These are phyloP conservation scores for Escallonia rubra DNA, from an alignment of 129 eudicot species.

Conservation along the genomic window DNA sequence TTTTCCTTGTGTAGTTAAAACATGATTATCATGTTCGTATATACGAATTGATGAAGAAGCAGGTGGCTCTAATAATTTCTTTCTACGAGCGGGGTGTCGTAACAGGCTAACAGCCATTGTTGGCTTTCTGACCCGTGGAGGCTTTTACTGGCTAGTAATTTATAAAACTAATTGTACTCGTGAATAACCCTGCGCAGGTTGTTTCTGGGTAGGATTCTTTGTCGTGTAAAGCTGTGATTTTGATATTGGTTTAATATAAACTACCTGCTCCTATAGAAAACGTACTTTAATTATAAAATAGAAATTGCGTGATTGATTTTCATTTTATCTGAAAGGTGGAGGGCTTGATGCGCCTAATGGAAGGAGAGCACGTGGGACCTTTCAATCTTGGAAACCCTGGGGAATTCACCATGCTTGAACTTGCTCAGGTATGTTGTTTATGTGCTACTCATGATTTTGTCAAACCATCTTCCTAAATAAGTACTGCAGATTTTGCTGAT, in stretches of 20 bases:
- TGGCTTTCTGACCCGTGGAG: too few relatives aligned
- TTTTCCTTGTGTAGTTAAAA: too few relatives aligned
- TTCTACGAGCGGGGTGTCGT: too few relatives aligned
- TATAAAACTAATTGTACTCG: too few relatives aligned
- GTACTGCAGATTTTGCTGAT: not conserved
- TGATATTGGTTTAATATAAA: too few relatives aligned
- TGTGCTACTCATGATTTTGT: not conserved
- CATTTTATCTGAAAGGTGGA: slow-evolving; percentile 52
- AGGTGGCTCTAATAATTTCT: too few relatives aligned
- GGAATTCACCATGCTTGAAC: slow-evolving; percentile 98
- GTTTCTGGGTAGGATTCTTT: not conserved
- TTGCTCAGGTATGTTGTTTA: slow-evolving; percentile 63
- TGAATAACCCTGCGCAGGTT: not conserved
- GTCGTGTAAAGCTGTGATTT: not conserved
- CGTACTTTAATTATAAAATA: not conserved
- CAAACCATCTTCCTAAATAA: too few relatives aligned
- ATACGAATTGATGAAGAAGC: too few relatives aligned
- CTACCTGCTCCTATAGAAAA: not conserved
- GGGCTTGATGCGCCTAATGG: slow-evolving; percentile 94
- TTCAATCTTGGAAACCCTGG: slow-evolving; percentile 99
- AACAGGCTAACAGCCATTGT: too few relatives aligned
- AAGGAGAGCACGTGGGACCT: slow-evolving; percentile 96
- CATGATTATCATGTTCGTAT: too few relatives aligned
- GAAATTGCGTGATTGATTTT: slow-evolving; percentile 1
- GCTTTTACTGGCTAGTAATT: too few relatives aligned